Percentiles rank a stretch among this genome's conserved stretches.
Conservation (phyloP, 1,284 basidiomycete genomes). For the Ustilago bromivora region DNA sequence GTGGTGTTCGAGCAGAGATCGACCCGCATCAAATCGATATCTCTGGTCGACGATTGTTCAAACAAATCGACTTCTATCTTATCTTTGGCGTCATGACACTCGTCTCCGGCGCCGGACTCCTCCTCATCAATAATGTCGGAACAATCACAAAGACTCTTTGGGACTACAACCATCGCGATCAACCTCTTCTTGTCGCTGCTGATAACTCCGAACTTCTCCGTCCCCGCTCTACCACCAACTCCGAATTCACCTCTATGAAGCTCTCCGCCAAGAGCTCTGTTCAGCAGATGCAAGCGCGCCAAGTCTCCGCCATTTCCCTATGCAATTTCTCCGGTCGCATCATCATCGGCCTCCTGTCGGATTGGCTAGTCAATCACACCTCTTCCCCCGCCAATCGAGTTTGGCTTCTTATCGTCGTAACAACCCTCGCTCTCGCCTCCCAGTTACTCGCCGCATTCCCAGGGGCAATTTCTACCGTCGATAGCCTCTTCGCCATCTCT, state of each 20-base stretch:
- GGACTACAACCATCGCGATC: conserved; percentile 74
- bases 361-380: conserved; percentile 70
- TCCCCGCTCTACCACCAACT: conserved; percentile 2
- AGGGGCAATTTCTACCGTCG: conserved; percentile 74
- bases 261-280: conserved; percentile 72
- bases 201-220: conserved; percentile 11
- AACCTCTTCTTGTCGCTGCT: conserved; percentile 27
- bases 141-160: conserved; percentile 87
- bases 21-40: conserved; percentile 70
- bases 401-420: conserved; percentile 61
- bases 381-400: conserved; percentile 49
- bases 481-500: conserved; percentile 81
- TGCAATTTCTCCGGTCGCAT: conserved; percentile 87
- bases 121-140: conserved; percentile 97
- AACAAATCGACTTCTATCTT: conserved; percentile 79
- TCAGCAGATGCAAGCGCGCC: conserved; percentile 79
- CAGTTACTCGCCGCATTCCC: conserved; percentile 65
- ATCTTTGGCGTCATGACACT: conserved; percentile 79
- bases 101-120: conserved; percentile 87
- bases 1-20: background rate
- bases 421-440: conserved; percentile 54
- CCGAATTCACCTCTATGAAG: conserved; percentile 74
- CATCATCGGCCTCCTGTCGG: conserved; percentile 82
- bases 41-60: conserved; percentile 73
- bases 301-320: conserved; percentile 83